Conservation (phyloP, 2,329 filamentous ascomycete species). For the Blastomyces emzantsi region DNA sequence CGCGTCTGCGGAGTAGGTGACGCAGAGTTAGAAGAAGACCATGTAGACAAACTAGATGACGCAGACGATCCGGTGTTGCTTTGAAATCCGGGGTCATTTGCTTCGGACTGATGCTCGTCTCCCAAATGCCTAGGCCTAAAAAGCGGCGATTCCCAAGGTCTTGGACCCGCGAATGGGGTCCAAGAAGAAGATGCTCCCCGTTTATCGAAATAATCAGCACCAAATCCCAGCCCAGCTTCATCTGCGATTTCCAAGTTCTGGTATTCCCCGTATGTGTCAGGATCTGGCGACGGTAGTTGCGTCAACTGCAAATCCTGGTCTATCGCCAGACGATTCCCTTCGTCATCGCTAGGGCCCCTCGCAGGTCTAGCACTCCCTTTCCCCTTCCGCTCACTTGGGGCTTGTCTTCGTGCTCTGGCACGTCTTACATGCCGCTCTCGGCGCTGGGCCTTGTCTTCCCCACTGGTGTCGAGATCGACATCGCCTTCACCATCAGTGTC, state of each 20-base stretch:
- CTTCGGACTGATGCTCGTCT: not conserved
- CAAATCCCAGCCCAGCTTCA: not conserved
- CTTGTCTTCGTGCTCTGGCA: slow-evolving; percentile 1
- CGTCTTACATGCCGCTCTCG: not conserved
- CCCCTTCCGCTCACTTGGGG: not conserved
- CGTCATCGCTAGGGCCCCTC: not conserved
- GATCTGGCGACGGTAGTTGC: not conserved
- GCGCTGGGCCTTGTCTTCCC: not conserved
- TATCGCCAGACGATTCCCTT: not conserved
- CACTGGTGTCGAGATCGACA: not conserved
- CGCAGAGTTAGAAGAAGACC: not conserved
- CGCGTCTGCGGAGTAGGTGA: slow-evolving; percentile 25
- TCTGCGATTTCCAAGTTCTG: not conserved
- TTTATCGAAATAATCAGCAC: not conserved
- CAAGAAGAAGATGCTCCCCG: not conserved
- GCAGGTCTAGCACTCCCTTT: not conserved
- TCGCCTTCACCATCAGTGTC: not conserved
- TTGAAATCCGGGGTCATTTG: slow-evolving; percentile 1
- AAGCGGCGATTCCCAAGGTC: not conserved
- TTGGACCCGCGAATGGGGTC: not conserved
- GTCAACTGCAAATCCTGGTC: not conserved
- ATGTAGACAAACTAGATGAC: not conserved
- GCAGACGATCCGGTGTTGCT: slow-evolving; percentile 1
- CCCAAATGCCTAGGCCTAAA: not conserved
- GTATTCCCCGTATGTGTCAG: not conserved